A percentile compares a stretch with the other conserved stretches of the same genome.
Evolutionary conservation across 108 stramenopile species (phyloP).

Genomic region (Chaetoceros tenuissimus): DNA sequence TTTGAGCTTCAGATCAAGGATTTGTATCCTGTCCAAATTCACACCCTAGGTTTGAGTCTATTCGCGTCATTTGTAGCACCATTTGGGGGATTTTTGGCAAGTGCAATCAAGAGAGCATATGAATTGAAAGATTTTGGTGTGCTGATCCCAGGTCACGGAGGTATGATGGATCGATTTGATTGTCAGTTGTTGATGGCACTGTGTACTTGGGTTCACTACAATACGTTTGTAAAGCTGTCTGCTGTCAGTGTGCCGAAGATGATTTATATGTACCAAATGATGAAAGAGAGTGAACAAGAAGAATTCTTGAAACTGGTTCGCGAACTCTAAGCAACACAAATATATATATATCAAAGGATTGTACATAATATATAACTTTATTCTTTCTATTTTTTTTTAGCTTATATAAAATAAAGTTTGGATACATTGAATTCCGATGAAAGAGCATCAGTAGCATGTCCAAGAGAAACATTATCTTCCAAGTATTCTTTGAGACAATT

Average conservation of each 20-base stretch:
- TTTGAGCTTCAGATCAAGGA: slow-evolving; percentile 60
- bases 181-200: slow-evolving; percentile 97
- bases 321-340: not conserved
- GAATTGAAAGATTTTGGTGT: slow-evolving; percentile 95
- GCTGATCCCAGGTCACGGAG: slow-evolving; percentile 96
- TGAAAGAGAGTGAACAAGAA: slow-evolving; percentile 32
- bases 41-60: slow-evolving; percentile 78
- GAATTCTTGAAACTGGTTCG: not conserved
- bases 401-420: too few relatives aligned
- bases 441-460: too few relatives aligned
- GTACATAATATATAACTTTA: too few relatives aligned
- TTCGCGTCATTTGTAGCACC: slow-evolving; percentile 93
- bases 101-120: slow-evolving; percentile 95
- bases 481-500: too few relatives aligned
- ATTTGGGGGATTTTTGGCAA: slow-evolving; percentile 96
- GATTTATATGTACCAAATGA: slow-evolving; percentile 68
- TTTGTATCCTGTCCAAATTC: slow-evolving; percentile 80
- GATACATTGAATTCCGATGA: too few relatives aligned
- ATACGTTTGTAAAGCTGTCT: slow-evolving; percentile 84
- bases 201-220: slow-evolving; percentile 94
- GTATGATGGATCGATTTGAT: slow-evolving; percentile 97
- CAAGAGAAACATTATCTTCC: too few relatives aligned
- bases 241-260: slow-evolving; percentile 78
- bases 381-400: too few relatives aligned
- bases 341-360: too few relatives aligned